A percentile compares a stretch with the other conserved stretches of the same genome.
Conservation (phyloP, 2,329 filamentous ascomycete genomes). For the Penicillium sp. region DNA sequence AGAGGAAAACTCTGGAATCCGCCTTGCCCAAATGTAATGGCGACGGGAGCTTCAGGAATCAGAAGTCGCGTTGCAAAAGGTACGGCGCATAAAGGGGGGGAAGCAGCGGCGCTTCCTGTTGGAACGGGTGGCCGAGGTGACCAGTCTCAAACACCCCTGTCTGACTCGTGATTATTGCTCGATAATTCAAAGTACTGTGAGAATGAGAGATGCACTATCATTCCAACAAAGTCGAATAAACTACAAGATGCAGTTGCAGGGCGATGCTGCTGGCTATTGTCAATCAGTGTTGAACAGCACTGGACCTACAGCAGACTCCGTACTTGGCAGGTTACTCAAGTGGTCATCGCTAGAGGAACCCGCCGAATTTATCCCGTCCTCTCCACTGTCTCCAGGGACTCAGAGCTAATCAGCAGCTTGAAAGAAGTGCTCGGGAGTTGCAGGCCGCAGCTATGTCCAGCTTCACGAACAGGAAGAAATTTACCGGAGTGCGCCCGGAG, state of each 20-base stretch:
- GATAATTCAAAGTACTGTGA: not conserved
- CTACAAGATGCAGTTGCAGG: not conserved
- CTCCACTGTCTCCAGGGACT: no score
- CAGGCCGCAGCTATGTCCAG: not conserved
- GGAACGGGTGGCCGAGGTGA: constrained; percentile 13
- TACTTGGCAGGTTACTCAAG: not conserved
- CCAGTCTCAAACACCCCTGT: constrained; percentile 17
- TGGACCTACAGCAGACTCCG: not conserved
- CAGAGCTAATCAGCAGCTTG: no score
- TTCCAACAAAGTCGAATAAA: not conserved
- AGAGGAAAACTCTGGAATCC: not conserved
- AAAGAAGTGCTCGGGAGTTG: not conserved
- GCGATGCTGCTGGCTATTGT: not conserved
- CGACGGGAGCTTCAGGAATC: not conserved
- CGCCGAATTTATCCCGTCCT: not conserved
- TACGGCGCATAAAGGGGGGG: not conserved
- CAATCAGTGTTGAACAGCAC: not conserved
- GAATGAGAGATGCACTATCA: not conserved
- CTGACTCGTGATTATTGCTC: not conserved
- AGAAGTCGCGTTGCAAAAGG: not conserved
- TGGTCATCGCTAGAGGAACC: not conserved
- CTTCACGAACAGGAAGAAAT: constrained; percentile 1
- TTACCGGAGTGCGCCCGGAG: constrained; percentile 7
- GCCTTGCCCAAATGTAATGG: not conserved
- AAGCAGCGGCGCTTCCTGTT: not conserved